Evolutionary conservation across 108 stramenopile species (phyloP), one percentile per base, ranked within the genome.

Genomic region (Cyclostephanos invisitatus): DNA sequence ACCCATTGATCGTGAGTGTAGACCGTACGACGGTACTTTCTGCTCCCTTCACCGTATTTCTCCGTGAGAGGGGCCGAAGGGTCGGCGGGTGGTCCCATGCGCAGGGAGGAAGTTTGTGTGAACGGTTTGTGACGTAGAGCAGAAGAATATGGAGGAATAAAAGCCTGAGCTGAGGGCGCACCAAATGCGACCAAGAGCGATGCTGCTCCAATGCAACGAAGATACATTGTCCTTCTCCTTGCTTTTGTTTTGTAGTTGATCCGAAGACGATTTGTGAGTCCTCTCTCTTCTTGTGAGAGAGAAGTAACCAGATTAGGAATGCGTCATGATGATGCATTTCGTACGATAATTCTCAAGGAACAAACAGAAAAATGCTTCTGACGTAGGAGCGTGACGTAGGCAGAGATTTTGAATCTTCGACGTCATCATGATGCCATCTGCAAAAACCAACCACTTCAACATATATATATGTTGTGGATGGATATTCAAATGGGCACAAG

Each of bases 1-100:
- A 75, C 71, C 87, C 87, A 88, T 56, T 88, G 80, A n/a, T 88
- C 85, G 49, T 88, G 85, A 7, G 81, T 70, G 63, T 84, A 88
- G 40, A 88, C 87, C 10, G 87, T 88, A 4, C 87, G 74, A 57
- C 87, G 83, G 71, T 74, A 87, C 42, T 82, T 82, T 27, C 84
- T 71, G 50, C 69, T 66, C 36, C 57, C 72, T 64, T 84, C 85
- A 28, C 81, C 86, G 58, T 24, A 44, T 46, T 35, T 21, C 62
- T 70, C 75, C 7, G 73, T 73, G 56, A 65, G 35, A 56, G 73
- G 73, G 10, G 73, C 73, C n/a, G 73, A 24, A 8, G 73, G 73
- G 48, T 73, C 73, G 29, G 37, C 48, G n/a, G 73, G 73, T 65
- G 73, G 73, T 9, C 73, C 73, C 73, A 73, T 73, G 62, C 57